Percentiles rank a stretch among this genome's conserved stretches.
Evolutionary conservation across 1,139 yeast species (phyloP).

Genomic region (Pichia kudriavzevii): DNA sequence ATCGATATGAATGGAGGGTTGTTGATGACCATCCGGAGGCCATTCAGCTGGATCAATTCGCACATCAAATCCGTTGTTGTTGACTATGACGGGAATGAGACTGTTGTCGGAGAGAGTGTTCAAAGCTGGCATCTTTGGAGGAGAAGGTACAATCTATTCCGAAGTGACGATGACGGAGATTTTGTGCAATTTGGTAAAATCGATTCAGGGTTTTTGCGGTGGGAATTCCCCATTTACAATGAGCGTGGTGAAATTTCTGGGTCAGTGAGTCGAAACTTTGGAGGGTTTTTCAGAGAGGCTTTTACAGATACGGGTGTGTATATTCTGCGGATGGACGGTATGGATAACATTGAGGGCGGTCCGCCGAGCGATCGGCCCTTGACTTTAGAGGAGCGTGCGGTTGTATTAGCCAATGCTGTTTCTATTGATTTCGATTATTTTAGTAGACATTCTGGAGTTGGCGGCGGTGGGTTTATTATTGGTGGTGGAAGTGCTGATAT

Average conservation of each 20-base stretch:
- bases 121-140: conserved; percentile 97
- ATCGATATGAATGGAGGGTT: conserved; percentile 64
- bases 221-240: conserved; percentile 73
- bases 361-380: conserved; percentile 29
- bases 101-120: conserved; percentile 69
- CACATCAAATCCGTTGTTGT: conserved; percentile 56
- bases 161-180: conserved; percentile 31
- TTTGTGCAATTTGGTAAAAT: conserved; percentile 74
- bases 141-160: conserved; percentile 72
- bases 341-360: conserved; percentile 39
- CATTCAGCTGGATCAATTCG: conserved; percentile 82
- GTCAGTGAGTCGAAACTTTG: conserved; percentile 88
- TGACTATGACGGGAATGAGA: conserved; percentile 31
- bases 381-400: conserved; percentile 77
- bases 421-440: conserved; percentile 94
- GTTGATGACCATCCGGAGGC: conserved; percentile 65
- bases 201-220: conserved; percentile 80
- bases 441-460: conserved; percentile 64
- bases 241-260: conserved; percentile 55
- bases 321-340: conserved; percentile 74
- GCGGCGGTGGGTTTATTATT: conserved; percentile 38
- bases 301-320: conserved; percentile 94
- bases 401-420: conserved; percentile 77
- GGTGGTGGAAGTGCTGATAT: conserved; percentile 22
- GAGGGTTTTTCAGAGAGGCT: conserved; percentile 84